These are phyloP conservation scores for Puccinia polysora DNA, from an alignment of 1,284 basidiomycete species.

Conservation along the genomic window DNA sequence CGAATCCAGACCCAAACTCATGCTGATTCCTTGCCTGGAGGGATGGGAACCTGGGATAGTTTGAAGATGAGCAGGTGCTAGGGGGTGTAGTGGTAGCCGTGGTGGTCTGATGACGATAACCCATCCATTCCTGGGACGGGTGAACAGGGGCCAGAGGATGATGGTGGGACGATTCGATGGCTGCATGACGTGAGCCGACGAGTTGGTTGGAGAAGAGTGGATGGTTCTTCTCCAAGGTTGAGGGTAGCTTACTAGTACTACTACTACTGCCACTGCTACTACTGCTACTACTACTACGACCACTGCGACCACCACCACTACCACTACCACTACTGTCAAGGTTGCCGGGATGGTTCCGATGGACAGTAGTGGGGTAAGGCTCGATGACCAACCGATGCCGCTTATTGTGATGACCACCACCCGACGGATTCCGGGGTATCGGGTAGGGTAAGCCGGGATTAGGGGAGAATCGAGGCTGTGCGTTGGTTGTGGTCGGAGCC, in stretches of 20 bases:
- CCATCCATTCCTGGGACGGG: conserved; percentile 8
- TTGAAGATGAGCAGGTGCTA: conserved; percentile 1
- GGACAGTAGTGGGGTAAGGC: neutral
- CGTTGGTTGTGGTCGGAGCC: no score
- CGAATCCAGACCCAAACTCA: neutral
- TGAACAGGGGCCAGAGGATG: no score
- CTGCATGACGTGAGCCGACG: no score
- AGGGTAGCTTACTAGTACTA: no score
- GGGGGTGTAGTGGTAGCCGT: conserved; percentile 18
- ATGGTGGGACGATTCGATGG: no score
- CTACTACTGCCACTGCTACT: no score
- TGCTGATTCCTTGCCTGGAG: conserved; percentile 12
- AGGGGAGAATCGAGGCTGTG: neutral
- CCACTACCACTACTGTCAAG: no score
- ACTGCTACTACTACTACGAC: no score
- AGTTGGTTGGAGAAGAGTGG: no score
- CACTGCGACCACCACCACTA: no score
- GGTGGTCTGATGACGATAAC: no score
- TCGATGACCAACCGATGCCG: conserved; percentile 6
- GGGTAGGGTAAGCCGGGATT: conserved; percentile 15
- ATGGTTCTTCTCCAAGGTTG: no score
- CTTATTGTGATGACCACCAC: neutral
- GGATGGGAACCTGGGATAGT: conserved; percentile 3
- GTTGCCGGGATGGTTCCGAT: neutral
- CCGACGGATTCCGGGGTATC: neutral